A percentile compares a stretch with the other conserved stretches of the same genome.
phyloP scores from a whole-genome alignment of 2,329 filamentous ascomycete genomes.

The Trichoderma sp. region DNA sequence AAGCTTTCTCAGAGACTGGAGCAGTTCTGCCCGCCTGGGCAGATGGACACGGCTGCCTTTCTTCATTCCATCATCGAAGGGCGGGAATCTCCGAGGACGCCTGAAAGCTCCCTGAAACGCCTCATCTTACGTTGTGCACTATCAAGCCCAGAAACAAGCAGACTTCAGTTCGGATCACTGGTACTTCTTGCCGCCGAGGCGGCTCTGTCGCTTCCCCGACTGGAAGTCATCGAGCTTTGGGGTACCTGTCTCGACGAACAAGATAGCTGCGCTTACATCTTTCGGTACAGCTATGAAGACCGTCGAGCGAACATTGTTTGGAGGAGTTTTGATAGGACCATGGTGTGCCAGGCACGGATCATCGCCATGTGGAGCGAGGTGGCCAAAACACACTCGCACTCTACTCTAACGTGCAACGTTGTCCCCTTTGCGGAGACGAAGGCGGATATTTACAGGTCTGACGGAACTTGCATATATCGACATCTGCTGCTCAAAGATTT shows the following conservation, averaged over 20 bases:
- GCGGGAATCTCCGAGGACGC: not conserved
- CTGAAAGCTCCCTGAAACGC: conserved; percentile 8
- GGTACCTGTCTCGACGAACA: conserved; percentile 1
- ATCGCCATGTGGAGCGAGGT: conserved; percentile 14
- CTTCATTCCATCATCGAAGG: not conserved
- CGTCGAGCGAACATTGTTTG: conserved; percentile 17
- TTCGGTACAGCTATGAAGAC: conserved; percentile 5
- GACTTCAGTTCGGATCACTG: not conserved
- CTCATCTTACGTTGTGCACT: not conserved
- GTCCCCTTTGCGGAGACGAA: conserved; percentile 1
- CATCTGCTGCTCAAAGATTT: conserved; percentile 18
- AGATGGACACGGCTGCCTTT: conserved; percentile 20
- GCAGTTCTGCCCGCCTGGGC: conserved; percentile 14
- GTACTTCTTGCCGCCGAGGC: conserved; percentile 15
- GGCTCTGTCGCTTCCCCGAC: conserved; percentile 19
- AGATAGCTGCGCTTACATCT: conserved; percentile 14
- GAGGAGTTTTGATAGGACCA: not conserved
- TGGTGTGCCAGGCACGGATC: not conserved
- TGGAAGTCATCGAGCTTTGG: conserved; percentile 19
- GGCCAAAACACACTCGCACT: not conserved
- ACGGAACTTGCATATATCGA: conserved; percentile 1
- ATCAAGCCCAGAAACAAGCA: not conserved
- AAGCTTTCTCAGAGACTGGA: conserved; percentile 13
- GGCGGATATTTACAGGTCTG: not conserved
- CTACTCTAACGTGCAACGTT: not conserved